phyloP scores from a whole-genome alignment of 225 moss, liverwort and hornwort genomes.

The Pseudoscleropodium purum region DNA sequence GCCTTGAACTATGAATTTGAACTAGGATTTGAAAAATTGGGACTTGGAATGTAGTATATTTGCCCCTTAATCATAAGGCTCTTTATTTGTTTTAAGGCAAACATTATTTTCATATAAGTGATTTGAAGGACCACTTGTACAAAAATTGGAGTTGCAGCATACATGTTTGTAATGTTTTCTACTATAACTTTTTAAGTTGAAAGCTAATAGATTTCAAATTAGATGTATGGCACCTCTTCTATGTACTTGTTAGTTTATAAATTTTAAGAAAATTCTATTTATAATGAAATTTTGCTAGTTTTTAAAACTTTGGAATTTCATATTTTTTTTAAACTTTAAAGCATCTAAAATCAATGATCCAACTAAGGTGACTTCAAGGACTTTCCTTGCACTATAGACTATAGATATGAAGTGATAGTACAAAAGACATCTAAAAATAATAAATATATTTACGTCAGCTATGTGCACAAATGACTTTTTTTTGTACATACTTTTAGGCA shows the following conservation, averaged over 20 bases:
- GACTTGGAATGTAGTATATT: accelerated
- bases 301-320: background rate
- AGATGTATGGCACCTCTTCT: background rate
- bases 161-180: background rate
- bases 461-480: background rate
- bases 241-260: too few species aligned
- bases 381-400: background rate
- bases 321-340: background rate
- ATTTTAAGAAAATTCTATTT: too few species aligned
- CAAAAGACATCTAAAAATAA: background rate
- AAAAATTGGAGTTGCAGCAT: background rate
- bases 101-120: background rate
- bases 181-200: background rate
- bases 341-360: background rate
- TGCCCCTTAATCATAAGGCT: background rate
- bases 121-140: background rate
- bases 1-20: too few species aligned
- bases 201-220: background rate
- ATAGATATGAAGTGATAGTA: background rate
- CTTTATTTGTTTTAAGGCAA: background rate
- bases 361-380: background rate
- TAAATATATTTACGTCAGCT: background rate
- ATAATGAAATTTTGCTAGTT: background rate
- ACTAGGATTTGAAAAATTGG: background rate
- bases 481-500: background rate